Conservation (phyloP, 345 rosid genomes). For the Alliaria petiolata region DNA sequence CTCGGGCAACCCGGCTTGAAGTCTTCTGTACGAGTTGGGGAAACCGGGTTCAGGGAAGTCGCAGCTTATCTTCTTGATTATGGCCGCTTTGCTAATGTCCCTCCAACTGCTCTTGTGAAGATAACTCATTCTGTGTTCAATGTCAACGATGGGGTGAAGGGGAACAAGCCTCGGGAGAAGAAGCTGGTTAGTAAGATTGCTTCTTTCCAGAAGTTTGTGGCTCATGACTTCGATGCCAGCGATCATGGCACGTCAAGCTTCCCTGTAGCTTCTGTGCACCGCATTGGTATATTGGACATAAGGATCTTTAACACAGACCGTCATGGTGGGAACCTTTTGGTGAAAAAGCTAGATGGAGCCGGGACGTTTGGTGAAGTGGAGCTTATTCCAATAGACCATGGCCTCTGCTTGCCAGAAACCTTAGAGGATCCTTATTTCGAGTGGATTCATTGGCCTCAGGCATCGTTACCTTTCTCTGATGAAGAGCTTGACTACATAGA, state of each 20-base stretch:
- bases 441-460: constrained; percentile 99
- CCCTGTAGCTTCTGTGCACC: constrained; percentile 89
- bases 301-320: constrained; percentile 94
- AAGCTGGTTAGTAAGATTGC: constrained; percentile 89
- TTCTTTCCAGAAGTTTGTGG: constrained; percentile 87
- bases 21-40: constrained; percentile 96
- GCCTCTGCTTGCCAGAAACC: constrained; percentile 94
- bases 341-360: constrained; percentile 65
- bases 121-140: constrained; percentile 90
- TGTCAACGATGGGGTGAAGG: constrained; percentile 75
- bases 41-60: constrained; percentile 94
- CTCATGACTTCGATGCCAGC: constrained; percentile 95
- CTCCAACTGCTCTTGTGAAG: constrained; percentile 94
- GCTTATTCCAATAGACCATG: constrained; percentile 95
- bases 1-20: constrained; percentile 96
- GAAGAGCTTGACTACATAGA: constrained; percentile 86
- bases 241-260: constrained; percentile 97
- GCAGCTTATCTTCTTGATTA: constrained; percentile 96
- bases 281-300: constrained; percentile 84
- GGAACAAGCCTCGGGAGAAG: constrained; percentile 58
- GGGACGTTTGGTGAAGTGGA: constrained; percentile 83
- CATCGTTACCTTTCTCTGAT: constrained; percentile 95
- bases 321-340: constrained; percentile 94
- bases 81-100: constrained; percentile 80
- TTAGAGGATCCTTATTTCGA: constrained; percentile 99